phyloP scores from a whole-genome alignment of 106 monocot species.

The Alisma plantagoaquatica region DNA sequence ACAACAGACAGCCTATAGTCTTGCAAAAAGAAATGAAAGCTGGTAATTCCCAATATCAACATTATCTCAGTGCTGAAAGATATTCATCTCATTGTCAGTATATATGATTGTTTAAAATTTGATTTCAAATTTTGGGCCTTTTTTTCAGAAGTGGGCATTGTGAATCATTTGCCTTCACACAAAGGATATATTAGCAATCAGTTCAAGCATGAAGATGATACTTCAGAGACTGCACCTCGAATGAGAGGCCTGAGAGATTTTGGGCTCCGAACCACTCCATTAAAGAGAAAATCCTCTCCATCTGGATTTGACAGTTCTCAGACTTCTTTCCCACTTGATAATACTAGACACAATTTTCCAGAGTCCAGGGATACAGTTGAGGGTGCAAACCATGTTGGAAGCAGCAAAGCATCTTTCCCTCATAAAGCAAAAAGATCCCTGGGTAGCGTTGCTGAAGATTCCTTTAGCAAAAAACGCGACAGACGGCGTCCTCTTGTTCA shows the following conservation, averaged over 20 bases:
- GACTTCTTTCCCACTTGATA: slow-evolving; percentile 16
- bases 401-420: slow-evolving; percentile 15
- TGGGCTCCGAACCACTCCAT: slow-evolving; percentile 40
- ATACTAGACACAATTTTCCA: slow-evolving; percentile 16
- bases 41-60: slow-evolving; percentile 17
- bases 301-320: slow-evolving; percentile 25
- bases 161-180: slow-evolving; percentile 7
- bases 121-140: slow-evolving; percentile 16
- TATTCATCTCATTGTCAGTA: slow-evolving; percentile 10
- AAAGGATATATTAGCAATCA: slow-evolving; percentile 24
- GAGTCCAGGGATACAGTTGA: slow-evolving; percentile 10
- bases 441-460: slow-evolving; percentile 32
- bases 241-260: slow-evolving; percentile 71
- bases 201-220: slow-evolving; percentile 25
- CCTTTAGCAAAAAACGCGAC: slow-evolving; percentile 53
- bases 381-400: slow-evolving; percentile 13
- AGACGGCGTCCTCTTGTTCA: slow-evolving; percentile 48
- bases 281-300: slow-evolving; percentile 39
- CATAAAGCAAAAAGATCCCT: slow-evolving; percentile 50
- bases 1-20: slow-evolving; percentile 21
- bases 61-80: slow-evolving; percentile 20
- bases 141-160: slow-evolving; percentile 16
- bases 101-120: too few relatives aligned
- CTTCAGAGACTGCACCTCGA: slow-evolving; percentile 28
- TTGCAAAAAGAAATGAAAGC: slow-evolving; percentile 22